Percentiles rank a stretch among this genome's conserved stretches.
Evolutionary conservation across 495 filamentous ascomycete genomes (phyloP).

Genomic region (Neurospora africana): DNA sequence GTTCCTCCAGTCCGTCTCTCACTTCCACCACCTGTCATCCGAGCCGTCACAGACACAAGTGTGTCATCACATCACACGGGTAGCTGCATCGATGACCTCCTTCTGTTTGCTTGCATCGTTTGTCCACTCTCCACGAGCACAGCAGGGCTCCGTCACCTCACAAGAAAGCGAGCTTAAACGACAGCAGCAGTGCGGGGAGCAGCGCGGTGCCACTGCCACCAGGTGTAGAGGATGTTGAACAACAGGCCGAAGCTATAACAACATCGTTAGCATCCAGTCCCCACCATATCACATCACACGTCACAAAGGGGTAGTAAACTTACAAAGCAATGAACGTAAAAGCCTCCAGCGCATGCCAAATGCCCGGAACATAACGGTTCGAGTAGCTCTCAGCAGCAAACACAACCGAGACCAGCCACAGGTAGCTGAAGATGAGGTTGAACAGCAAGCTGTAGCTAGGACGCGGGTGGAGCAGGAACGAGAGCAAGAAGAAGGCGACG

Average conservation of each 20-base stretch:
- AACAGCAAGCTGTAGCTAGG: conserved; percentile 40
- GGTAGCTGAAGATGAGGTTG: conserved; percentile 53
- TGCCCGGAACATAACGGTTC: conserved; percentile 15
- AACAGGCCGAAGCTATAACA: conserved; percentile 41
- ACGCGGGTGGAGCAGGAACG: conserved; percentile 44
- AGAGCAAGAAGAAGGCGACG: conserved; percentile 46
- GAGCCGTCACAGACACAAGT: neutral
- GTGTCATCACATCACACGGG: neutral
- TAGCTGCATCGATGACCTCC: neutral
- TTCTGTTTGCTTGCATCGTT: neutral
- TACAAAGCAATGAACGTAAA: conserved; percentile 57
- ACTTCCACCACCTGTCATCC: neutral
- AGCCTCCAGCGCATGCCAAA: conserved; percentile 43
- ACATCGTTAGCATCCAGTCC: conserved; percentile 11
- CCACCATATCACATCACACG: neutral
- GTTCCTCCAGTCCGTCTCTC: neutral
- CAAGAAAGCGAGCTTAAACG: conserved; percentile 7
- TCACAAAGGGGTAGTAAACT: conserved; percentile 13
- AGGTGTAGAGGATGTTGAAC: conserved; percentile 42
- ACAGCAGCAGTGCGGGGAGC: conserved; percentile 13
- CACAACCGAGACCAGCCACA: conserved; percentile 53
- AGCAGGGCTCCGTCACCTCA: neutral
- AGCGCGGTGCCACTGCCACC: conserved; percentile 27
- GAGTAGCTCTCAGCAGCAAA: conserved; percentile 42
- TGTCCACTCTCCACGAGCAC: neutral